A percentile compares a stretch with the other conserved stretches of the same genome.
Conservation (phyloP, 768 basidiomycete species). For the Paxillus involutus region DNA sequence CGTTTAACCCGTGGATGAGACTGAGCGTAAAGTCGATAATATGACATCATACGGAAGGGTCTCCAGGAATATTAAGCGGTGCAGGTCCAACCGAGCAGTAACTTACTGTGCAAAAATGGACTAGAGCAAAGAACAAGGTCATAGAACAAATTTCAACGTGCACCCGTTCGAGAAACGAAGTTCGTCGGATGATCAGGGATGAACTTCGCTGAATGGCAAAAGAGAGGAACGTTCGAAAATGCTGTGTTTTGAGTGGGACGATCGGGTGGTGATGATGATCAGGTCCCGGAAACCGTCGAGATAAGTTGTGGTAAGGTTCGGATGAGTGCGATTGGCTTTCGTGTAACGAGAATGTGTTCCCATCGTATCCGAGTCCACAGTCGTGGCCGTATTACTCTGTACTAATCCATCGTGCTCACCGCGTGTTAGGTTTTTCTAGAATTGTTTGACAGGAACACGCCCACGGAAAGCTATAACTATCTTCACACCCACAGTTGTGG, state of each 20-base stretch:
- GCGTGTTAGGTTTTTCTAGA: neutral
- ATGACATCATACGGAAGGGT: neutral
- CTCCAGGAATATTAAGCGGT: conserved; percentile 2
- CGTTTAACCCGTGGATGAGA: conserved; percentile 15
- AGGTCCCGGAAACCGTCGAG: neutral
- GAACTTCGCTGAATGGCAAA: conserved; percentile 13
- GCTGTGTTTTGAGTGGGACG: conserved; percentile 5
- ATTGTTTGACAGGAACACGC: neutral
- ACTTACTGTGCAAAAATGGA: neutral
- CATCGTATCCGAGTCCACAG: neutral
- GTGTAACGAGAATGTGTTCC: neutral
- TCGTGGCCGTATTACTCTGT: neutral
- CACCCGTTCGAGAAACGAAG: conserved; percentile 12
- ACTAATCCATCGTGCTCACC: neutral
- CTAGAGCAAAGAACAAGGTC: conserved; percentile 9
- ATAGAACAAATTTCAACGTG: neutral
- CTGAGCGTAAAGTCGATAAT: neutral
- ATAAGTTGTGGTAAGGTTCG: neutral
- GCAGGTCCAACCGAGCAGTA: neutral
- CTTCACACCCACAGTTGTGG: too few relatives aligned
- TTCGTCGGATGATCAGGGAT: neutral
- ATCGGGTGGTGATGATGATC: conserved; percentile 3
- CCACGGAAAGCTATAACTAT: neutral
- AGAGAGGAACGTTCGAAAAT: conserved; percentile 14
- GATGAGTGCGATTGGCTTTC: neutral